Base-by-base conservation (phyloP, 176 grass and related monocot species). In the Urochloa ruziziensis region DNA sequence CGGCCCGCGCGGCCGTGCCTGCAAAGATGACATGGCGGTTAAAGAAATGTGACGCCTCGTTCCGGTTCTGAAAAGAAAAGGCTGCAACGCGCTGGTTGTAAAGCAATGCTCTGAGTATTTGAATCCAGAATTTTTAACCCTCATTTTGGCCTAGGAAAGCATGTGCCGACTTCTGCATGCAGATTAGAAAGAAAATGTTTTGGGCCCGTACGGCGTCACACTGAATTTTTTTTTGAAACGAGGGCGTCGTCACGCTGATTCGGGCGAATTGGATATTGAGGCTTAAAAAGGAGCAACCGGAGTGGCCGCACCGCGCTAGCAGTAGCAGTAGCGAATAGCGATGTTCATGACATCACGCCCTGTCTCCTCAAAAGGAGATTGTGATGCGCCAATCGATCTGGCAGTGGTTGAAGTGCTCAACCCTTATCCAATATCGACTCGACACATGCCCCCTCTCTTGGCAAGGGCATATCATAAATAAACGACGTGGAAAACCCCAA, bases 131-230 rank as follows among this genome's bases (percentile, higher is more conserved):
- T n/a, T n/a, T n/a, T n/a, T n/a, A n/a, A n/a, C n/a, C n/a, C n/a
- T n/a, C n/a, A 7, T 40, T 70, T 76, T 40, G 11, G 62, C 18
- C 24, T 68, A 59, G 29, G 19, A 37, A 82, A 69, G 52, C 79
- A 23, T 40, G 62, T 60, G 79, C 43, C 63, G 78, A 76, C 85
- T 4, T 63, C n/a, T n/a, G n/a, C n/a, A 57, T 29, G 58, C 58
- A 32, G 2, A 7, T 25, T 12, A 29, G 16, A n/a, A 5, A 16
- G 27, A 27, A 59, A 59, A 30, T 7, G 4, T 65, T 15, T 53
- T 60, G 10, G 25, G 2, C n/a, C 39, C 27, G 40, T 63, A 63
- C 58, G 39, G 5, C 19, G 42, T 5, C 28, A 3, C 42, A 24
- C 28, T 65, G 77, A 65, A n/a, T n/a, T n/a, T n/a, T n/a, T n/a